phyloP scores from a whole-genome alignment of 2,329 filamentous ascomycete species.

The Ceratocystiopsis minuta region DNA sequence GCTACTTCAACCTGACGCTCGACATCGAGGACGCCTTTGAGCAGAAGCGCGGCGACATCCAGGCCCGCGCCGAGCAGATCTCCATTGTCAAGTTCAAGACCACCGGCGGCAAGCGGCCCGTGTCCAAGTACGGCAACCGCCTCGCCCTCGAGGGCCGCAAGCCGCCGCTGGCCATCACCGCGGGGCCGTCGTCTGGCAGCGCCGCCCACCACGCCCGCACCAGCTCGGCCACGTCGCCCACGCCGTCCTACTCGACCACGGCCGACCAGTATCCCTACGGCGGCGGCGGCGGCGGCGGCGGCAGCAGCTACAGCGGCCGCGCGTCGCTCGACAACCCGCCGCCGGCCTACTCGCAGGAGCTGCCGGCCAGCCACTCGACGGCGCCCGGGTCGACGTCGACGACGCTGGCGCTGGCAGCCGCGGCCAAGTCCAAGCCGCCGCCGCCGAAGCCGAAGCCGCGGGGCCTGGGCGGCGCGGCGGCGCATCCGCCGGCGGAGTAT shows the following conservation, averaged over 20 bases:
- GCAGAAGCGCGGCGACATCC: conserved; percentile 72
- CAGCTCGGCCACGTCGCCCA: conserved; percentile 10
- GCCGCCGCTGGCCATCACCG: conserved; percentile 31
- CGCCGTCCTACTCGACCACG: not conserved
- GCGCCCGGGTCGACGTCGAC: conserved; percentile 10
- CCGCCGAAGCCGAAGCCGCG: conserved; percentile 66
- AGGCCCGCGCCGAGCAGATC: conserved; percentile 68
- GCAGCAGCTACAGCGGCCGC: not conserved
- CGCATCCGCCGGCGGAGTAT: conserved; percentile 44
- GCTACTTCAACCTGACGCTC: conserved; percentile 83
- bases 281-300: not conserved
- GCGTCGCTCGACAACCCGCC: conserved; percentile 27
- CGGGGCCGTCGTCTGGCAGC: conserved; percentile 4
- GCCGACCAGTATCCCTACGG: not conserved
- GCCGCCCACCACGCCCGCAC: too few relatives aligned
- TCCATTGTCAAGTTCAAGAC: conserved; percentile 84
- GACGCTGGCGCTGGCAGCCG: conserved; percentile 26
- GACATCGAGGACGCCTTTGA: conserved; percentile 86
- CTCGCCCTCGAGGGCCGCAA: conserved; percentile 31
- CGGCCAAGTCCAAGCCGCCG: conserved; percentile 48
- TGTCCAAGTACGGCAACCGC: conserved; percentile 26
- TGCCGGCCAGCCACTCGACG: conserved; percentile 10
- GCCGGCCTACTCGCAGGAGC: conserved; percentile 47
- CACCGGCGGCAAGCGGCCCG: conserved; percentile 49
- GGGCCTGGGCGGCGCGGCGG: conserved; percentile 39